Conservation (phyloP, 495 filamentous ascomycete species). For the Podospora tetraspora region DNA sequence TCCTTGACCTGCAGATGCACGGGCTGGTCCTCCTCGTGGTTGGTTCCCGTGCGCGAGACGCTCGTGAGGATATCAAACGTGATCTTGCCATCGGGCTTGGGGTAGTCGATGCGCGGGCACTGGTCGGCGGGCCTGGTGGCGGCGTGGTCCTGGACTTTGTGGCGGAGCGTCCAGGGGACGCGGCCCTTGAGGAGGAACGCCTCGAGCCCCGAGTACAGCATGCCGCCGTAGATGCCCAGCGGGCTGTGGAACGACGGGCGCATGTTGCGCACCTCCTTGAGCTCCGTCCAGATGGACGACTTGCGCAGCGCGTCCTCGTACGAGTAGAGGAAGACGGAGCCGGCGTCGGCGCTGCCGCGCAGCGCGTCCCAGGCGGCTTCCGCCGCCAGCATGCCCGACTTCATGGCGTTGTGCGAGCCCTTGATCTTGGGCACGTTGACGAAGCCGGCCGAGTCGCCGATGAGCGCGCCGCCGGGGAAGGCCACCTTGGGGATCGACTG, state of each 20-base stretch:
- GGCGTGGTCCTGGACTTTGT: constrained; percentile 64
- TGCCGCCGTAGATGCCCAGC: constrained; percentile 78
- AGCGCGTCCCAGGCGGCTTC: constrained; percentile 81
- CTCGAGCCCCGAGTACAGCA: constrained; percentile 90
- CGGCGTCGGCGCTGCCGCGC: constrained; percentile 43
- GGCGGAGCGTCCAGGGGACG: constrained; percentile 89
- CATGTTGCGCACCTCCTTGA: constrained; percentile 96
- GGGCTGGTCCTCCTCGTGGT: constrained; percentile 98
- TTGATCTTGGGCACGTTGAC: constrained; percentile 99
- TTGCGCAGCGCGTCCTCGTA: constrained; percentile 89
- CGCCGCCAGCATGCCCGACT: constrained; percentile 92
- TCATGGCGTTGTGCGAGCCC: constrained; percentile 97
- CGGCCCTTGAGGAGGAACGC: constrained; percentile 81
- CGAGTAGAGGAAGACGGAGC: constrained; percentile 84
- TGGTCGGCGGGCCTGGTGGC: constrained; percentile 77
- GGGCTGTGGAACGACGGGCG: constrained; percentile 86
- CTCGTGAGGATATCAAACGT: constrained; percentile 93
- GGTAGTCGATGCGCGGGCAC: constrained; percentile 87
- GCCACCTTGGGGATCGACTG: constrained; percentile 96
- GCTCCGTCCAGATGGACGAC: constrained; percentile 86
- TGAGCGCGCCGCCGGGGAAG: constrained; percentile 92
- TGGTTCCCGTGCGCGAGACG: constrained; percentile 90
- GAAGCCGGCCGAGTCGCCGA: constrained; percentile 94
- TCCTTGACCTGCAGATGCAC: constrained; percentile 91
- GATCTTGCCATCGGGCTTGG: constrained; percentile 90